Percentiles rank a stretch among this genome's conserved stretches.
These are phyloP conservation scores for Ochetophila trinervis DNA, from an alignment of 306 rosid species.

Conservation along the genomic window DNA sequence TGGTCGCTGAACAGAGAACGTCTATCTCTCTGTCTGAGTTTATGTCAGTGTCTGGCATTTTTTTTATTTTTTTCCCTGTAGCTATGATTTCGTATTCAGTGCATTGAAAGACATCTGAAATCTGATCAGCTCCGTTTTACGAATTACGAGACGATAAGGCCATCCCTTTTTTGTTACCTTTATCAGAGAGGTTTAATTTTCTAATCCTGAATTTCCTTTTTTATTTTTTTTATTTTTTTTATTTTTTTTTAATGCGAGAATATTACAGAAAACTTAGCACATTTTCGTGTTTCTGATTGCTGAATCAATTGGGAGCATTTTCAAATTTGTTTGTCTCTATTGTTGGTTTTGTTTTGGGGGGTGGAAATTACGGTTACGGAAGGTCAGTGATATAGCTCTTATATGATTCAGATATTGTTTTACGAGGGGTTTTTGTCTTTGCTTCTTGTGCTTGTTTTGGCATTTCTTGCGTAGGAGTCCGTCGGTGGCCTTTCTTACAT, in stretches of 20 bases:
- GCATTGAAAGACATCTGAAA: constrained; percentile 29
- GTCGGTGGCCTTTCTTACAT: constrained; percentile 4
- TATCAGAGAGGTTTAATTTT: constrained; percentile 12
- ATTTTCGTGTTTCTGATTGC: constrained; percentile 24
- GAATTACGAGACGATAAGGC: constrained; percentile 44
- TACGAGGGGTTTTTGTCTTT: background rate
- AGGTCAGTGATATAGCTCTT: background rate
- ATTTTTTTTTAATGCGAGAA: background rate
- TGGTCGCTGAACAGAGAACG: too few relatives aligned
- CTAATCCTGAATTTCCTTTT: background rate
- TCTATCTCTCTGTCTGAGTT: background rate
- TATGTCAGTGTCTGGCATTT: constrained; percentile 8
- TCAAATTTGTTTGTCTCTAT: background rate
- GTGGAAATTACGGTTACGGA: constrained; percentile 16
- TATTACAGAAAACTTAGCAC: constrained; percentile 1
- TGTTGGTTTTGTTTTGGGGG: background rate
- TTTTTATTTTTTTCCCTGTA: constrained; percentile 3
- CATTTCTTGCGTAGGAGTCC: constrained; percentile 31
- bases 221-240: background rate
- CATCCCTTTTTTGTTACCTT: constrained; percentile 7
- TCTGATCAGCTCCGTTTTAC: constrained; percentile 26
- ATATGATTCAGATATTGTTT: constrained; percentile 8
- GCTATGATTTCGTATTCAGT: constrained; percentile 40
- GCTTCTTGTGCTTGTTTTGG: constrained; percentile 26
- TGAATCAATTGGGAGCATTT: background rate